phyloP scores from a whole-genome alignment of 495 filamentous ascomycete genomes.

The Talaromyces thailandensis region DNA sequence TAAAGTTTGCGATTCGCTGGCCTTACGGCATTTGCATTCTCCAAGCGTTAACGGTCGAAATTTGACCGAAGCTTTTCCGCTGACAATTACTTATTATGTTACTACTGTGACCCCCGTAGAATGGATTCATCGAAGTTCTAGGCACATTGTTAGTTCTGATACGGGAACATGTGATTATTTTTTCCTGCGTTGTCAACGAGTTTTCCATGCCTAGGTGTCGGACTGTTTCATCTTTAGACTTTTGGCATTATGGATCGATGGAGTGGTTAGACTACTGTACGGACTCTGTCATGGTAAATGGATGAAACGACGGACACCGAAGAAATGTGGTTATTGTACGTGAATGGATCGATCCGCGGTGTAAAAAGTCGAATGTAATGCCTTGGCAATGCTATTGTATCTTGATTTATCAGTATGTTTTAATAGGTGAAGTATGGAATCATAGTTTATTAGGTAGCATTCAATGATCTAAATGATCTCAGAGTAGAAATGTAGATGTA shows the following conservation, averaged over 20 bases:
- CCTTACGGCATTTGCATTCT: not conserved
- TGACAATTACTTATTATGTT: too few species aligned
- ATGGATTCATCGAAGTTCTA: not conserved
- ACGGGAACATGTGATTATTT: not conserved
- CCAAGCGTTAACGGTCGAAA: not conserved
- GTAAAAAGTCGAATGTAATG: not conserved
- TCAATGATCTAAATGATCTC: not conserved
- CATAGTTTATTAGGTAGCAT: not conserved
- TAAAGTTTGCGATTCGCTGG: not conserved
- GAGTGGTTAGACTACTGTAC: not conserved
- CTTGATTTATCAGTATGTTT: not conserved
- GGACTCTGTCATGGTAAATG: not conserved
- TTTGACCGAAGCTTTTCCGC: not conserved
- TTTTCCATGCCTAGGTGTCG: not conserved
- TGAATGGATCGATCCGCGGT: not conserved
- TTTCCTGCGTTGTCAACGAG: not conserved
- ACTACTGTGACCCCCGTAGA: not conserved
- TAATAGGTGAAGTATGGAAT: not conserved
- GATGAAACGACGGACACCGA: not conserved
- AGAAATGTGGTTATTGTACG: not conserved
- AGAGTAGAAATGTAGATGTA: not conserved
- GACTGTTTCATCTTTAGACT: not conserved
- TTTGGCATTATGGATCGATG: not conserved
- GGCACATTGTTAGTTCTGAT: not conserved
- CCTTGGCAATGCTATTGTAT: not conserved